These are phyloP conservation scores for Sporothrix pseudoabietina DNA, from an alignment of 2,329 filamentous ascomycete species.

Conservation along the genomic window DNA sequence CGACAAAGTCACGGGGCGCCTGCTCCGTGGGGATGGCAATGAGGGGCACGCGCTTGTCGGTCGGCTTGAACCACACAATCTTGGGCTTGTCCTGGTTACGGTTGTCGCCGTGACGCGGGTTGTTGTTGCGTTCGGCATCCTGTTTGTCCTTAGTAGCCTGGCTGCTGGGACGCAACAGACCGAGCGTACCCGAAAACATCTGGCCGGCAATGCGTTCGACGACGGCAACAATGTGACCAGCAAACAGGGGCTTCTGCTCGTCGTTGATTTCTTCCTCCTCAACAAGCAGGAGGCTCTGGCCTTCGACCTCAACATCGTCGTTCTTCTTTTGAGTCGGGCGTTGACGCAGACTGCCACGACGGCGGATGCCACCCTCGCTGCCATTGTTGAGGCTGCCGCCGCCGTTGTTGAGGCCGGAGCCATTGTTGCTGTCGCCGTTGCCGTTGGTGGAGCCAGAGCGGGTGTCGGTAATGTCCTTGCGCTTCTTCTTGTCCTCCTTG, in stretches of 20 bases:
- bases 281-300: conserved; percentile 91
- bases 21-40: conserved; percentile 99
- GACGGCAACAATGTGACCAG: conserved; percentile 94
- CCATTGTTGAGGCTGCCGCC: conserved; percentile 63
- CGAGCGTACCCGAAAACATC: conserved; percentile 98
- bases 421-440: conserved; percentile 59
- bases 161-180: conserved; percentile 90
- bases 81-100: conserved; percentile 95
- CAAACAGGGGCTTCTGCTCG: conserved; percentile 95
- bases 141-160: conserved; percentile 99
- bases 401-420: conserved; percentile 54
- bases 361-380: conserved; percentile 81
- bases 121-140: conserved; percentile 61
- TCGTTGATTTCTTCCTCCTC: conserved; percentile 99
- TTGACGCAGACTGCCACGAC: conserved; percentile 92
- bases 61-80: conserved; percentile 99
- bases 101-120: conserved; percentile 68
- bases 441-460: conserved; percentile 75
- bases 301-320: conserved; percentile 97
- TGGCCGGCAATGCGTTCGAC: conserved; percentile 96
- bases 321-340: conserved; percentile 99
- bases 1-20: conserved; percentile 94
- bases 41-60: conserved; percentile 95
- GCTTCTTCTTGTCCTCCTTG: conserved; percentile 99
- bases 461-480: conserved; percentile 96